A percentile compares a stretch with the other conserved stretches of the same genome.
phyloP scores from a whole-genome alignment of 371 early-diverging fungal genomes.

The Capillidium rhysosporum region DNA sequence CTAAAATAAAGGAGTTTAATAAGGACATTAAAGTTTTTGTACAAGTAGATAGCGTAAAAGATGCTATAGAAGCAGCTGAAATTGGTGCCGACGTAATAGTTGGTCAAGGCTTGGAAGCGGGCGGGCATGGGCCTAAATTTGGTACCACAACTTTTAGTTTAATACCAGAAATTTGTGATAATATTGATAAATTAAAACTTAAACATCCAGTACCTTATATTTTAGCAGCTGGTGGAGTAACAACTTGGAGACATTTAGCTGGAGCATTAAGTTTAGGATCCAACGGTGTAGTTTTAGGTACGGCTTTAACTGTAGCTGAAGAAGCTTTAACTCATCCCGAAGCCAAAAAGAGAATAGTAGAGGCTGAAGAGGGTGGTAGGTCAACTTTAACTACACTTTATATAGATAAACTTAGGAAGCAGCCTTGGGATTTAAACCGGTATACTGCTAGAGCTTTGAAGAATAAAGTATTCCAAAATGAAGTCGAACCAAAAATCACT shows the following conservation, averaged over 20 bases:
- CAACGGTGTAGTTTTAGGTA: slow-evolving; percentile 20
- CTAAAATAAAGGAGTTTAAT: slow-evolving; percentile 11
- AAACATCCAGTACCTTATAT: slow-evolving; percentile 20
- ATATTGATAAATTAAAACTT: not conserved
- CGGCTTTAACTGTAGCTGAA: slow-evolving; percentile 7
- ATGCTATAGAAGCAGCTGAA: slow-evolving; percentile 14
- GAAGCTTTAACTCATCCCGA: slow-evolving; percentile 1
- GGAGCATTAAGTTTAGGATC: slow-evolving; percentile 56
- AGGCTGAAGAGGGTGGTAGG: not conserved
- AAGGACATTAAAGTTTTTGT: slow-evolving; percentile 14
- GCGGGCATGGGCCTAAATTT: slow-evolving; percentile 18
- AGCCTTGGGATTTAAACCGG: not conserved
- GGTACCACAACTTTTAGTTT: slow-evolving; percentile 11
- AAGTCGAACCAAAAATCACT: not conserved
- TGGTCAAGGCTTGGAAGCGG: slow-evolving; percentile 18
- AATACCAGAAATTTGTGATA: slow-evolving; percentile 12
- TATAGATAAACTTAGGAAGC: not conserved
- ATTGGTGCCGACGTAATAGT: slow-evolving; percentile 17
- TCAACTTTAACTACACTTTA: not conserved
- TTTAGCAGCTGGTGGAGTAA: slow-evolving; percentile 64
- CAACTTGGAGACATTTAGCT: slow-evolving; percentile 43
- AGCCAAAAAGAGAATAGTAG: not conserved
- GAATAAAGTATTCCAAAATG: slow-evolving; percentile 1
- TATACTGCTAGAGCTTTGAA: slow-evolving; percentile 1
- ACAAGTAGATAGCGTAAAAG: slow-evolving; percentile 15